Evolutionary conservation across 164 flowering plant genomes (phyloP), one percentile per base, ranked within the genome.

Genomic region (Aristolochia contorta): DNA sequence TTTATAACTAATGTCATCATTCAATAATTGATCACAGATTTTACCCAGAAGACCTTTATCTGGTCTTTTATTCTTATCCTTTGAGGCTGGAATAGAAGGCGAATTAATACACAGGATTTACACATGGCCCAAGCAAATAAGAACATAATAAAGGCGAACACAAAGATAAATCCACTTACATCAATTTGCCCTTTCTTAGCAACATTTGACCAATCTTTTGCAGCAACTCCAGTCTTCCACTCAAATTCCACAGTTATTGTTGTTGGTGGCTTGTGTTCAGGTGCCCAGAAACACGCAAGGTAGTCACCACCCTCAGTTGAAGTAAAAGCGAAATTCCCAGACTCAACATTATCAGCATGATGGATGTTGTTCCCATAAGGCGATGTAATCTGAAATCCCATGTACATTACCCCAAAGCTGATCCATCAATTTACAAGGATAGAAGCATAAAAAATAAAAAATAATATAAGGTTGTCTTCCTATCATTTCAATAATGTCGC

Each of bases 141-240:
- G 56, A 16, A 10, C 30, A 49, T 22, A 32, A 18, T 2, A 23
- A 13, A 1, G 19, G 30, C 21, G 7, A 23, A n/a, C 6, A 56
- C 16, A 56, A 24, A 56, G 24, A 53, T 21, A 61, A 63, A 62
- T 19, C 20, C 32, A 25, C 87, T 82, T 63, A 88, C 96, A 22
- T 86, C 84, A 20, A 89, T 48, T 54, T 81, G 79, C 19, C 87
- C 93, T 67, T 83, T 89, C 77, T 82, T 83, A 33, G 91, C 93
- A 22, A 89, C 84, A 33, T 75, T 84, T 5, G 86, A 59, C 93
- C 96, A 89, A 56, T 83, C 96, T 70, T 74, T 84, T 1, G 93
- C 84, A 52, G 80, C 82, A 64, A 89, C 77, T 22, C 96, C 96
- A 27, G 79, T 80, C 67, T 63, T 83, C 96, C 96, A 89, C 9